Evolutionary conservation across 2,329 filamentous ascomycete genomes (phyloP), one percentile per base, ranked within the genome.

Genomic region (Cylindrodendrum hubeiense): DNA sequence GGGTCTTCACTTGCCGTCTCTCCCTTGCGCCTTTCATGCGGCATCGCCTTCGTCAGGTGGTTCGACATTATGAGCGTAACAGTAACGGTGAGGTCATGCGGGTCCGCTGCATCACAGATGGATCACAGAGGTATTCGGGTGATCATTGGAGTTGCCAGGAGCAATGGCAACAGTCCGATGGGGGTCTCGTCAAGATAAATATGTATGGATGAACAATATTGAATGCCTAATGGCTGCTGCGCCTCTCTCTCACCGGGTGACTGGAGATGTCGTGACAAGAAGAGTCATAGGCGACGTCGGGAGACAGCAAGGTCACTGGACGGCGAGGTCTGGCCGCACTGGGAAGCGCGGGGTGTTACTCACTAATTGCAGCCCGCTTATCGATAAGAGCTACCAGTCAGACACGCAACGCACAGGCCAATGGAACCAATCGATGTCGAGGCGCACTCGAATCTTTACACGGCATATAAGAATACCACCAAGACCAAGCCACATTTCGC

Each of bases 11-110:
- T 66, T 87, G 95, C 93, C 66, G 93, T 89, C 83, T 98, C 95
- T 72, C 94, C 94, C 82, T 93, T 94, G 72, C 93, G 91, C 79
- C 92, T 89, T 81, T 97, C 95, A 75, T 93, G 90, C 43, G 89
- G 86, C 63, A 90, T 87, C 76, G 90, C 87, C 79, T 91, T 93
- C 63, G 80, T 78, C 72, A 81, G 74, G 81, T 85, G 88, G 60
- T 76, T 81, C 46, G 87, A 81, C 88, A 90, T 91, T 66, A 53
- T 64, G 13, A 63, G 50, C 44, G 43, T 47, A 30, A 26, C 37
- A 43, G 46, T 81, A 71, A 73, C 67, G 52, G 64, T 71, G 68
- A 70, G 66, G 67, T 61, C 53, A 71, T 71, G 71, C 66, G 62
- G 59, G 58, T 74, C 69, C 57, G 33, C 55, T 43, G 46, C 65